Base-by-base conservation (phyloP, 805 yeast genomes). In the Crinitomyces ghanaensis region DNA sequence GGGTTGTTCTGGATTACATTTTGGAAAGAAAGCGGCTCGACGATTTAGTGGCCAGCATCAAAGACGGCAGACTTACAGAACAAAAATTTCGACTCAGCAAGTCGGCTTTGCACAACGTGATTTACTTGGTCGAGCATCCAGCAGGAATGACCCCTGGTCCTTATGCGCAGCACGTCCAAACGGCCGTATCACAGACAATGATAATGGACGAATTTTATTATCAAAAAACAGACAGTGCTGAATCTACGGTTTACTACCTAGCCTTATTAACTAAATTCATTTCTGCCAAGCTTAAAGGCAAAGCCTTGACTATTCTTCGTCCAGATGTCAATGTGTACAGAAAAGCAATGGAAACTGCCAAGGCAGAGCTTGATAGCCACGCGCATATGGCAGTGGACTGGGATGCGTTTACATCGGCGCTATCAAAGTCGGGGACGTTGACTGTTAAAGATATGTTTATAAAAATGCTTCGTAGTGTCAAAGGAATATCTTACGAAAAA, bases 11-110 rank as follows among this genome's bases (percentile, higher is more conserved):
- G 12, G 80, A 88, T 51, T 76, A 72, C 40, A 78, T 91, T n/a
- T 68, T 88, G 29, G 99, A 91, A 59, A 65, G 99, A 24, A 91
- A 91, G 56, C 61, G 95, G 36, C 56, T 86, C 28, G 93, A 83
- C 50, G 99, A 91, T 62, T 66, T 91, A 46, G 79, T 79, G 0
- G 50, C 64, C 21, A 81, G 94, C 33, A 84, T 91, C 29, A 68
- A 70, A 39, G 99, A 91, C 56, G 95, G 95, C 2, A 60, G 99
- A 31, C 85, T 79, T 48, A 63, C 66, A 35, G 98, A 91, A 51
- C 99, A 91, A 51, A 86, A 88, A 50, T 58, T 66, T 12, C 66
- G 99, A 34, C 60, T 91, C 37, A 66, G 66, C 32, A 69, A 76
- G 51, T 69, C 91, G 0, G 84, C 81, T 0, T 59, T 86, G 48